Percentiles rank a stretch among this genome's conserved stretches.
Evolutionary conservation across 768 basidiomycete genomes (phyloP).

Genomic region (Lentinula sp.): DNA sequence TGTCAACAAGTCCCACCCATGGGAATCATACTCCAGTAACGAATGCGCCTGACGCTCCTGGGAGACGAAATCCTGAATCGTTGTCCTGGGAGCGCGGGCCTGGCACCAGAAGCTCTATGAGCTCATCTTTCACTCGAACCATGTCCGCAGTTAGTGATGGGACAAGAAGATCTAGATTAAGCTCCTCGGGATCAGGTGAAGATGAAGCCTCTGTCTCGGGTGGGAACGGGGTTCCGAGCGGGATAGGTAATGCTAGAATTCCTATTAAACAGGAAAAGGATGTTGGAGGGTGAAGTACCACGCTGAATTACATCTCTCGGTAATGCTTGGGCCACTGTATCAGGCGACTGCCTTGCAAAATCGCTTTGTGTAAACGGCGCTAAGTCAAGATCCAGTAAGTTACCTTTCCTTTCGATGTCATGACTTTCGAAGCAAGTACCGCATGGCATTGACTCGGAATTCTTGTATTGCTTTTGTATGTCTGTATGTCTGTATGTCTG

Average conservation of each 20-base stretch:
- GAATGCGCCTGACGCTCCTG: conserved; percentile 5
- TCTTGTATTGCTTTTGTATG: too few species aligned
- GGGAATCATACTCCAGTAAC: background rate
- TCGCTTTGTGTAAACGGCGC: too few species aligned
- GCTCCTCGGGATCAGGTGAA: conserved; percentile 4
- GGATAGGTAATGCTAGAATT: background rate
- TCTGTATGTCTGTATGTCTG: too few species aligned
- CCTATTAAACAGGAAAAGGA: conserved; percentile 6
- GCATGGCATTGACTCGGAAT: too few species aligned
- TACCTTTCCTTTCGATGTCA: too few species aligned
- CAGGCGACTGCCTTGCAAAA: too few species aligned
- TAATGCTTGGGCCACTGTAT: background rate
- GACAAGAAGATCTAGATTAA: background rate
- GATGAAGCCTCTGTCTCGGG: conserved; percentile 2
- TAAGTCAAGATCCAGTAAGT: too few species aligned
- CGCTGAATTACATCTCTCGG: background rate
- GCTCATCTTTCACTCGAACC: conserved; percentile 3
- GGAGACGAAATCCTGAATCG: conserved; percentile 10
- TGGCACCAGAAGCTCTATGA: background rate
- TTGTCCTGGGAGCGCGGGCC: conserved; percentile 23
- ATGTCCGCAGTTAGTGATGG: background rate
- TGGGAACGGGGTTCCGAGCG: background rate
- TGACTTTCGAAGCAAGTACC: background rate
- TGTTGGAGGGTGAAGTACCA: background rate
- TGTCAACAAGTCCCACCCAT: conserved; percentile 15